Evolutionary conservation across 2,329 filamentous ascomycete species (phyloP).

Genomic region (Fusarium euwallaceae): DNA sequence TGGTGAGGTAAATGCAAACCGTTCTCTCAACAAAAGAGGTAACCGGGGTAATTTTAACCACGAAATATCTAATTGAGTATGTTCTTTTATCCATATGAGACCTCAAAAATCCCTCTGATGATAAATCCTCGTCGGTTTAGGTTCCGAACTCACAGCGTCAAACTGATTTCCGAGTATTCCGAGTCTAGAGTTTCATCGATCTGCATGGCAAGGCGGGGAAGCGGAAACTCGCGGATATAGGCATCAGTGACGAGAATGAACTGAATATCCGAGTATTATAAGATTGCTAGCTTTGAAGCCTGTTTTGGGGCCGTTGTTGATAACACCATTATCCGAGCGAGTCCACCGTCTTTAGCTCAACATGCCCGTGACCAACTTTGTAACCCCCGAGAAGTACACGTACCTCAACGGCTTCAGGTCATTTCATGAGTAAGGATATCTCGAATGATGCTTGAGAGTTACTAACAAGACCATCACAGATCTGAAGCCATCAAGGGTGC

Average conservation of each 20-base stretch:
- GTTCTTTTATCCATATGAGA: neutral
- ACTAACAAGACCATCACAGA: conserved; percentile 54
- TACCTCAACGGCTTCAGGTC: conserved; percentile 84
- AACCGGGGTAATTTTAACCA: neutral
- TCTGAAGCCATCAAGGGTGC: conserved; percentile 81
- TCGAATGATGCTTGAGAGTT: fast-evolving
- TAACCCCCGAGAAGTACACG: conserved; percentile 67
- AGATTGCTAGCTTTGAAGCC: neutral
- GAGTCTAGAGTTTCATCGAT: neutral
- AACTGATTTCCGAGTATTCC: conserved; percentile 4
- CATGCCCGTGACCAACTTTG: conserved; percentile 41
- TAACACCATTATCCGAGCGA: neutral
- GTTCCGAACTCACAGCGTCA: neutral
- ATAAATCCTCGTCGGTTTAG: neutral
- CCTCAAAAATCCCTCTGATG: neutral
- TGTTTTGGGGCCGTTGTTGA: neutral
- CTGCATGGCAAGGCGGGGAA: neutral
- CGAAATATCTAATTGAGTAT: neutral
- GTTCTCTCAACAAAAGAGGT: neutral
- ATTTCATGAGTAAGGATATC: conserved; percentile 76
- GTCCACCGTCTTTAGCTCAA: neutral
- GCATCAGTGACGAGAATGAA: neutral
- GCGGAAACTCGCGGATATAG: conserved; percentile 1
- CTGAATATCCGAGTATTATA: neutral
- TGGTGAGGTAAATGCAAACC: neutral